phyloP scores from a whole-genome alignment of 1,284 basidiomycete species.

The Apiotrichum mycotoxinovorans region DNA sequence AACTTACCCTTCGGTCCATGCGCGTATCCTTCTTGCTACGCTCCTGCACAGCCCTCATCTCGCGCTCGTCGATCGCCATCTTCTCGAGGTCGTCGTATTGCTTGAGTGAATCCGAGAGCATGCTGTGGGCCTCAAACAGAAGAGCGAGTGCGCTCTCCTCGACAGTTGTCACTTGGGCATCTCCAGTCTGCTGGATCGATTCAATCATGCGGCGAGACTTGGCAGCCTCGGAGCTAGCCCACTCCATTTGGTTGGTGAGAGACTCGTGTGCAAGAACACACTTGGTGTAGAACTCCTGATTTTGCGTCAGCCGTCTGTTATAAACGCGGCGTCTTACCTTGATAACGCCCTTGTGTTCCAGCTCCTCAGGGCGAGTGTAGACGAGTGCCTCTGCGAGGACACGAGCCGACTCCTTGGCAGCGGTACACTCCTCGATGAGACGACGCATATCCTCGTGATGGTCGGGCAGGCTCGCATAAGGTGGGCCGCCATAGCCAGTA shows the following conservation, averaged over 20 bases:
- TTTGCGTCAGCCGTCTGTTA: not conserved
- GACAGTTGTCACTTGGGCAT: conserved; percentile 18
- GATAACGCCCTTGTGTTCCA: conserved; percentile 36
- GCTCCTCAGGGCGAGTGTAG: conserved; percentile 35
- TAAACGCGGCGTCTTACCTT: conserved; percentile 25
- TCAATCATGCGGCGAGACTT: conserved; percentile 24
- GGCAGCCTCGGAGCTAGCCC: conserved; percentile 51
- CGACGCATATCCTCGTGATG: conserved; percentile 39
- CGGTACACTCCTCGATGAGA: conserved; percentile 40
- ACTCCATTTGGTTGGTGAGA: conserved; percentile 50
- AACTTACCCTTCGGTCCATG: conserved; percentile 30
- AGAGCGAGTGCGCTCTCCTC: conserved; percentile 39
- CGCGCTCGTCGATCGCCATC: conserved; percentile 36
- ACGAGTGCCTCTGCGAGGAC: conserved; percentile 40
- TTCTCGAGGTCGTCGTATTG: conserved; percentile 45
- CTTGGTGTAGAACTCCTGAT: conserved; percentile 48
- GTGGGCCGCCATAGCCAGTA: conserved; percentile 16
- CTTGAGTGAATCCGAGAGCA: conserved; percentile 37
- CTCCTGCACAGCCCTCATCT: conserved; percentile 45
- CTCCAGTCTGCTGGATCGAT: not conserved
- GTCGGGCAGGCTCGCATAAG: conserved; percentile 34
- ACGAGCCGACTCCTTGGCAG: conserved; percentile 39
- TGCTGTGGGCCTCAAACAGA: conserved; percentile 41
- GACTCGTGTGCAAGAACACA: conserved; percentile 47
- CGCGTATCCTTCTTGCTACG: conserved; percentile 47